phyloP scores from a whole-genome alignment of 31 red algal species.

The Odonthalia washingtoniensis region DNA sequence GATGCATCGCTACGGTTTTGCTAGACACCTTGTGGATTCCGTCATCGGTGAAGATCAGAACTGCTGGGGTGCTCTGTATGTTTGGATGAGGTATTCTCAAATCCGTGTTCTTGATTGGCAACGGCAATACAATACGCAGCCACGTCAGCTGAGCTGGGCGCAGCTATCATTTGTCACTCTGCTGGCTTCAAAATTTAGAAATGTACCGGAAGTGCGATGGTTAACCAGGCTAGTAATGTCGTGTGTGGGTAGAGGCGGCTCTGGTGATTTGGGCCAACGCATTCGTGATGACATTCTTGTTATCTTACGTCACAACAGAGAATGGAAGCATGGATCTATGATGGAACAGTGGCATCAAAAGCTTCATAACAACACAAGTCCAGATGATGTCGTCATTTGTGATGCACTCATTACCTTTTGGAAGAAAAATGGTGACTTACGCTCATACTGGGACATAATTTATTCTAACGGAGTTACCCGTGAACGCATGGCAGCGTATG shows the following conservation, averaged over 20 bases:
- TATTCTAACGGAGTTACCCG: constrained; percentile 69
- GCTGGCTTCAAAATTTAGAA: constrained; percentile 75
- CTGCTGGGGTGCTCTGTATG: constrained; percentile 80
- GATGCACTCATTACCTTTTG: constrained; percentile 83
- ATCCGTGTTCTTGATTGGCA: constrained; percentile 94
- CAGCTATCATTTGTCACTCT: constrained; percentile 84
- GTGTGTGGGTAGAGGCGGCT: constrained; percentile 89
- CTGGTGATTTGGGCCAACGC: constrained; percentile 90
- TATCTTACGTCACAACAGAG: constrained; percentile 82
- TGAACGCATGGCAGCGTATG: constrained; percentile 85
- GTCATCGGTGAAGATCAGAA: constrained; percentile 63
- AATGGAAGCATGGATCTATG: constrained; percentile 89
- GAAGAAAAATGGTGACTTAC: constrained; percentile 69
- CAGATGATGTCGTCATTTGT: constrained; percentile 95
- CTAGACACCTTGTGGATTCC: constrained; percentile 71
- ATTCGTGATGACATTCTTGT: constrained; percentile 97
- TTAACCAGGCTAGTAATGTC: constrained; percentile 84
- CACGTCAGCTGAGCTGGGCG: constrained; percentile 81
- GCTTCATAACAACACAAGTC: constrained; percentile 84
- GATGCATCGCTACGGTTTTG: constrained; percentile 91
- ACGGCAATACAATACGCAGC: constrained; percentile 90
- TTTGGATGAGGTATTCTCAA: constrained; percentile 95
- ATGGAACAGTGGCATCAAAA: constrained; percentile 98
- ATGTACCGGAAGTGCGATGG: constrained; percentile 78
- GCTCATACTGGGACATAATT: constrained; percentile 82